Conservation (phyloP, 192 early-diverging fungal species). For the Ambispora gerdemannii region DNA sequence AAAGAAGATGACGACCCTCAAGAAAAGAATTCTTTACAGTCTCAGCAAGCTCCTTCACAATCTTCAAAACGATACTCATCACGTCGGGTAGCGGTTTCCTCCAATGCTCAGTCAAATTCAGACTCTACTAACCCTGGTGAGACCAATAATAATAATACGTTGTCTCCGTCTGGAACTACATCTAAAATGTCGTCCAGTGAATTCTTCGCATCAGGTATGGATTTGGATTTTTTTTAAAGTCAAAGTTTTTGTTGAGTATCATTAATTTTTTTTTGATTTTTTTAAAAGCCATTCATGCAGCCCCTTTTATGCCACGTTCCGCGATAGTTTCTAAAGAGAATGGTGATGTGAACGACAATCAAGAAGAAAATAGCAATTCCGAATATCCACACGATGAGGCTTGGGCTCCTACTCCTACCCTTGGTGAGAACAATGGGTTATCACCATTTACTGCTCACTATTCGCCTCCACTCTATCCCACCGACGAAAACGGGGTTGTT, state of each 20-base stretch:
- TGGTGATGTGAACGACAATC: not conserved
- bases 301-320: constrained; percentile 19
- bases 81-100: constrained; percentile 6
- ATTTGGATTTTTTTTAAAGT: not conserved
- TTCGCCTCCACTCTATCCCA: not conserved
- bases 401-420: not conserved
- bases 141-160: not conserved
- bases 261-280: not conserved
- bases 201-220: constrained; percentile 23
- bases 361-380: not conserved
- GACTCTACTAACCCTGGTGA: not conserved
- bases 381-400: not conserved
- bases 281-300: constrained; percentile 21
- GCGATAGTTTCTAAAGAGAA: not conserved
- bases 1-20: not conserved
- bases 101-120: not conserved
- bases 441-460: not conserved
- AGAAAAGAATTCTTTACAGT: not conserved
- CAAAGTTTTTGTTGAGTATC: no score
- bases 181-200: not conserved
- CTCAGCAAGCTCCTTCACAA: not conserved
- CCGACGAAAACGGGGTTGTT: constrained; percentile 20
- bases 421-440: not conserved
- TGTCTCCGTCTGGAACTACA: not conserved
- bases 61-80: constrained; percentile 28